A percentile compares a stretch with the other conserved stretches of the same genome.
Conservation (phyloP, 768 basidiomycete genomes). For the Rhodosporidiobolus sp. region DNA sequence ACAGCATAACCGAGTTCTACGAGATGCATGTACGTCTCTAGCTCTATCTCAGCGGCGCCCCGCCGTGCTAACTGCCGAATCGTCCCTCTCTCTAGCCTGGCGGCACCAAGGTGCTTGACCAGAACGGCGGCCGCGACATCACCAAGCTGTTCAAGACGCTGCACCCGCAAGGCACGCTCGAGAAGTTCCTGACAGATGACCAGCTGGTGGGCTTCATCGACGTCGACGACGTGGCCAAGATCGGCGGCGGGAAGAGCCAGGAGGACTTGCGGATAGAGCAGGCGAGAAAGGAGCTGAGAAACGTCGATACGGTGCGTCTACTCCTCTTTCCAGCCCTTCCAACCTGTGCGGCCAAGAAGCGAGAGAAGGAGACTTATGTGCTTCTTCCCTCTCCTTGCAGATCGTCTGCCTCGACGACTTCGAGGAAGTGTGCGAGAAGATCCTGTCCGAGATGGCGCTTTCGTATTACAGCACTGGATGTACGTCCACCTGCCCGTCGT, state of each 20-base stretch:
- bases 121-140: constrained; percentile 20
- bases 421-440: constrained; percentile 15
- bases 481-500: neutral
- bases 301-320: constrained; percentile 15
- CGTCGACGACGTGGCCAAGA: constrained; percentile 3
- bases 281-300: constrained; percentile 9
- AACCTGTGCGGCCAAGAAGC: constrained; percentile 48
- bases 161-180: constrained; percentile 15
- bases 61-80: no score
- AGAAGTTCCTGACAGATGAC: neutral
- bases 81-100: constrained; percentile 6
- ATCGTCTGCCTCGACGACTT: constrained; percentile 33
- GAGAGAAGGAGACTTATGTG: neutral
- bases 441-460: constrained; percentile 7
- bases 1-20: constrained; percentile 5
- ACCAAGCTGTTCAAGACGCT: constrained; percentile 24
- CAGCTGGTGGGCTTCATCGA: constrained; percentile 17
- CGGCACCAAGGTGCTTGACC: constrained; percentile 10
- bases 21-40: neutral
- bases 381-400: neutral
- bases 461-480: constrained; percentile 11
- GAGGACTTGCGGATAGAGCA: constrained; percentile 22
- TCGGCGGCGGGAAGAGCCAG: constrained; percentile 1
- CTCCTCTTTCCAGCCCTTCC: constrained; percentile 56
- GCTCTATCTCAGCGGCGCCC: no score